Base-by-base conservation (phyloP, 495 filamentous ascomycete species). In the Penicillium nucicola region DNA sequence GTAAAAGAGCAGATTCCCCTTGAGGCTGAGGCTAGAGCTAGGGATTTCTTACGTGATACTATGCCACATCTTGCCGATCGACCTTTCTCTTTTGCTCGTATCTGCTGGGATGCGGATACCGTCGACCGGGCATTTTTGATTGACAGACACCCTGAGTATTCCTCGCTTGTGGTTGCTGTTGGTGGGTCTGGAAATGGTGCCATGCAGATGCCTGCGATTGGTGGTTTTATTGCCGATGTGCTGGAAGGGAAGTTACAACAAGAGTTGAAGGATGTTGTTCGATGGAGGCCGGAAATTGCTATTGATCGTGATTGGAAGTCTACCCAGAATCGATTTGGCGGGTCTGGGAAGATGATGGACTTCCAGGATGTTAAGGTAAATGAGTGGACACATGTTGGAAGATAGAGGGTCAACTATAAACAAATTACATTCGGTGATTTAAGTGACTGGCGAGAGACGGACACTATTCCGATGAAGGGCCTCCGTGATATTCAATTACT, bases 61-160 rank as follows among this genome's bases (percentile, higher is more conserved):
- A 77, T 81, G 70, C 76, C 77, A 1, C 74, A 81, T 33, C 64
- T 82, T 3, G 68, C 72, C 0, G 62, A 68, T 9, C 59, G 78
- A 5, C 67, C 69, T 4, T 72, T 82, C 40, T 61, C 57, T 1
- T 79, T 77, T 45, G 76, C 74, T 18, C 58, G 77, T 7, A 77
- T 81, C 23, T 80, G 77, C 64, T 80, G 77, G 78, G 73, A 76
- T 55, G 74, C 77, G 4, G 77, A 81, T 58, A 81, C 77, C 17
- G 65, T 68, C 2, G 77, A 81, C 48, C 72, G 76, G 0, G 60
- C 65, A n/a, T 80, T 77, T 36, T 55, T 80, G 22, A 76, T 80
- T 37, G 72, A 75, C 47, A 44, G 61, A 13, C 72, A 75, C 41
- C 72, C 74, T 1, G 55, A 68, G 4, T 55, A 70, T 45, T 44